These are phyloP conservation scores for Stentor coeruleus DNA, from an alignment of 73 alveolate species.

Conservation along the genomic window DNA sequence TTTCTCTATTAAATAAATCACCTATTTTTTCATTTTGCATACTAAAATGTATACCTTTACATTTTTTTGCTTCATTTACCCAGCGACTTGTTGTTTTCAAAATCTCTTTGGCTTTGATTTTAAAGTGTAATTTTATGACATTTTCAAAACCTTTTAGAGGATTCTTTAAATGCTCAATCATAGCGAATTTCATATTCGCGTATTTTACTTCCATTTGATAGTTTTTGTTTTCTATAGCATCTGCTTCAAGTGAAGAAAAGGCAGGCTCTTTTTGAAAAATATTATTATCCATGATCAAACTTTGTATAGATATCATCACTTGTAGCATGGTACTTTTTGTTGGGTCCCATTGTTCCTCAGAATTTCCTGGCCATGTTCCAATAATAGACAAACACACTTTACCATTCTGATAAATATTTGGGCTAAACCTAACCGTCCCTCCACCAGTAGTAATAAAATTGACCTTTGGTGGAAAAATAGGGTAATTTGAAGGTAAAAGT, in stretches of 20 bases:
- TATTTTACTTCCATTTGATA: too few relatives aligned
- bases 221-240: too few relatives aligned
- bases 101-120: slow-evolving; percentile 67
- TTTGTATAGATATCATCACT: slow-evolving; percentile 65
- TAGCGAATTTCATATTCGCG: slow-evolving; percentile 90
- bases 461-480: slow-evolving; percentile 67
- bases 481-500: slow-evolving; percentile 61
- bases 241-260: too few relatives aligned
- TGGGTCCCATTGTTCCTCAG: slow-evolving; percentile 81
- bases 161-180: slow-evolving; percentile 88
- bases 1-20: too few relatives aligned
- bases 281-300: slow-evolving; percentile 75
- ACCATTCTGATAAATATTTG: slow-evolving; percentile 73
- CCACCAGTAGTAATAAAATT: slow-evolving; percentile 68
- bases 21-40: too few relatives aligned
- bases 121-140: slow-evolving; percentile 65
- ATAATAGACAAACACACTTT: slow-evolving; percentile 74
- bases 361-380: slow-evolving; percentile 82
- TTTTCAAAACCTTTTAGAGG: slow-evolving; percentile 93
- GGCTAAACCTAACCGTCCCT: slow-evolving; percentile 74
- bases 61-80: slow-evolving; percentile 66
- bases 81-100: slow-evolving; percentile 64
- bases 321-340: slow-evolving; percentile 57
- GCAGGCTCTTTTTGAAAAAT: slow-evolving; percentile 80
- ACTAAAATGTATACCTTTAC: too few relatives aligned